A percentile compares a stretch with the other conserved stretches of the same genome.
Evolutionary conservation across 192 early-diverging fungal genomes (phyloP).

Genomic region (Coemansia sp.): DNA sequence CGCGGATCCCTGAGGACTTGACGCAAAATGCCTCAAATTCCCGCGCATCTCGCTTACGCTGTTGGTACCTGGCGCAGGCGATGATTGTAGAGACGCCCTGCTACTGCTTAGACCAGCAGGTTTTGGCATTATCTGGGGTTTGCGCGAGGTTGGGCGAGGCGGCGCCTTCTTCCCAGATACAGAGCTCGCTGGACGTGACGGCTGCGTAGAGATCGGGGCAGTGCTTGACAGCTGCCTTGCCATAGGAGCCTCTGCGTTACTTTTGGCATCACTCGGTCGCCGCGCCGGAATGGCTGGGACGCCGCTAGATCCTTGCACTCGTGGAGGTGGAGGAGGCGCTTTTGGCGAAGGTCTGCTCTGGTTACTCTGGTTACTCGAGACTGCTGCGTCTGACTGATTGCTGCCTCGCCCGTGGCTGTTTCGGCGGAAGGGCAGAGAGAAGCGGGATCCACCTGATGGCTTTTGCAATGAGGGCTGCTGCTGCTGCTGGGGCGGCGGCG

Average conservation of each 20-base stretch:
- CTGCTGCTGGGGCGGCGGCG: not conserved
- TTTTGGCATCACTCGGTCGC: conserved; percentile 37
- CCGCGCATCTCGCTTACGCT: conserved; percentile 21
- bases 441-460: conserved; percentile 27
- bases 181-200: conserved; percentile 31
- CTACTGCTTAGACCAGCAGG: conserved; percentile 23
- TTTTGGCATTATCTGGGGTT: conserved; percentile 46
- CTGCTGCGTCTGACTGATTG: conserved; percentile 26
- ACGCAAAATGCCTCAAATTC: conserved; percentile 14
- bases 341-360: conserved; percentile 2
- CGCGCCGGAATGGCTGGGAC: conserved; percentile 31
- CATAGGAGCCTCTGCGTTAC: conserved; percentile 1
- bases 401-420: conserved; percentile 38
- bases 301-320: conserved; percentile 12
- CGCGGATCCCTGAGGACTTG: conserved; percentile 1
- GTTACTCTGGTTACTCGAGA: conserved; percentile 5
- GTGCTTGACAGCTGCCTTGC: conserved; percentile 11
- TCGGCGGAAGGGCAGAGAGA: conserved; percentile 36
- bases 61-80: conserved; percentile 21
- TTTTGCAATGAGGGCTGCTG: conserved; percentile 22
- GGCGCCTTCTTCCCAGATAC: conserved; percentile 40
- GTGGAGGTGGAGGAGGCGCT: conserved; percentile 22
- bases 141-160: conserved; percentile 46
- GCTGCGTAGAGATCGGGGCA: conserved; percentile 24
- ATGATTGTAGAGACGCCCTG: conserved; percentile 22